Conservation (phyloP, 495 filamentous ascomycete genomes). For the Penicillium psychrofluorescens region DNA sequence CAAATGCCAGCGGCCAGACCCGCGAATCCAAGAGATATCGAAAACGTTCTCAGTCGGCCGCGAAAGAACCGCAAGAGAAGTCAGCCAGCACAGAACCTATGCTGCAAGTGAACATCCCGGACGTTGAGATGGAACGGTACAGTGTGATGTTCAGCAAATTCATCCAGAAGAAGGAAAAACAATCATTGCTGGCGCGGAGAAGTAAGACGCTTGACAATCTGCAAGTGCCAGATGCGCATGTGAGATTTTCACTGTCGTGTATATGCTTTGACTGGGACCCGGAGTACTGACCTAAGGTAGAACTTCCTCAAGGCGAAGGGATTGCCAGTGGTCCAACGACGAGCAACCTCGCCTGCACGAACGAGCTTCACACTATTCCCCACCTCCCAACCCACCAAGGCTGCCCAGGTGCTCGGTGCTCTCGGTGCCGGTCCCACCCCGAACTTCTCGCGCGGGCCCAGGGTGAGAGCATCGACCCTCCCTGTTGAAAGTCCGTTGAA, state of each 20-base stretch:
- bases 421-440: constrained; percentile 6
- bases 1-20: not conserved
- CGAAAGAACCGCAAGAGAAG: constrained; percentile 7
- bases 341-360: constrained; percentile 53
- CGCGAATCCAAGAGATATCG: constrained; percentile 5
- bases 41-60: constrained; percentile 12
- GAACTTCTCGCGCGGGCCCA: constrained; percentile 31
- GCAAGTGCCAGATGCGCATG: constrained; percentile 36
- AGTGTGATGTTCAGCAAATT: constrained; percentile 90
- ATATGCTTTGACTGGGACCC: not conserved
- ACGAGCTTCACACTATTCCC: constrained; percentile 60
- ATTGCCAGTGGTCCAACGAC: constrained; percentile 28
- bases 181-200: constrained; percentile 53
- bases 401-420: constrained; percentile 22
- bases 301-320: constrained; percentile 11
- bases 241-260: constrained; percentile 6
- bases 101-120: constrained; percentile 75
- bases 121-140: constrained; percentile 76
- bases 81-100: constrained; percentile 11
- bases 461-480: constrained; percentile 51
- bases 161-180: constrained; percentile 40
- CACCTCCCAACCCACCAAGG: constrained; percentile 33
- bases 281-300: constrained; percentile 3
- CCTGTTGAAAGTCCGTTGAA: constrained; percentile 30
- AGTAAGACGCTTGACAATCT: constrained; percentile 63